Percentiles rank a stretch among this genome's conserved stretches.
Evolutionary conservation across 73 alveolate genomes (phyloP).

Genomic region (Paramecium biaurelia): DNA sequence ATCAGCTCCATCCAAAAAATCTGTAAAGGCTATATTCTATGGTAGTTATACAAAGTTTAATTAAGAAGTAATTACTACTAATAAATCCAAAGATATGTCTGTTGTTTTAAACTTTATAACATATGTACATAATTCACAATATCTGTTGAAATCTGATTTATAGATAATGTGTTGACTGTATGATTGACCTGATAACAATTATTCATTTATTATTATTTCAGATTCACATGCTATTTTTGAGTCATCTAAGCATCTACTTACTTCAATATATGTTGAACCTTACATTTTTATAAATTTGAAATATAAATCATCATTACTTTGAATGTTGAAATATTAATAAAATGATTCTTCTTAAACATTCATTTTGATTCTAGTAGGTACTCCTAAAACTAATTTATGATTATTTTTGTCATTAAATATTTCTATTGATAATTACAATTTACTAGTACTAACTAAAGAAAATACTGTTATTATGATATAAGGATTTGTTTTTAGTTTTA

Average conservation of each 20-base stretch:
- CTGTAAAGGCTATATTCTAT: not conserved
- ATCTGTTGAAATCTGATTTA: not conserved
- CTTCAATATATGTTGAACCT: not conserved
- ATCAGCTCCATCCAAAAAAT: not conserved
- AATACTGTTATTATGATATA: not conserved
- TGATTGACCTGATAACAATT: not conserved
- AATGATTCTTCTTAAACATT: not conserved
- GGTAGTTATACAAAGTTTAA: not conserved
- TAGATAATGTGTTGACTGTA: not conserved
- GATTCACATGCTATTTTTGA: not conserved
- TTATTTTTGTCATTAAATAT: not conserved
- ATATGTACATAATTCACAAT: not conserved
- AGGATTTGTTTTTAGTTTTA: not conserved
- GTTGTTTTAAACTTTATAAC: not conserved
- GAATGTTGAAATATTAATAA: not conserved
- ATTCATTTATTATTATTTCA: not conserved
- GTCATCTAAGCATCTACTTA: slow-evolving; percentile 1
- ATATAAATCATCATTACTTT: not conserved
- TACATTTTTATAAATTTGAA: not conserved
- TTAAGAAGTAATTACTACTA: not conserved
- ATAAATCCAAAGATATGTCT: not conserved
- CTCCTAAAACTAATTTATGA: not conserved
- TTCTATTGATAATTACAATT: not conserved
- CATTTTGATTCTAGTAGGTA: not conserved
- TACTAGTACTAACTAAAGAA: not conserved